Evolutionary conservation across 2,329 filamentous ascomycete species (phyloP), one percentile per base, ranked within the genome.

Genomic region (Colletotrichum sp.): DNA sequence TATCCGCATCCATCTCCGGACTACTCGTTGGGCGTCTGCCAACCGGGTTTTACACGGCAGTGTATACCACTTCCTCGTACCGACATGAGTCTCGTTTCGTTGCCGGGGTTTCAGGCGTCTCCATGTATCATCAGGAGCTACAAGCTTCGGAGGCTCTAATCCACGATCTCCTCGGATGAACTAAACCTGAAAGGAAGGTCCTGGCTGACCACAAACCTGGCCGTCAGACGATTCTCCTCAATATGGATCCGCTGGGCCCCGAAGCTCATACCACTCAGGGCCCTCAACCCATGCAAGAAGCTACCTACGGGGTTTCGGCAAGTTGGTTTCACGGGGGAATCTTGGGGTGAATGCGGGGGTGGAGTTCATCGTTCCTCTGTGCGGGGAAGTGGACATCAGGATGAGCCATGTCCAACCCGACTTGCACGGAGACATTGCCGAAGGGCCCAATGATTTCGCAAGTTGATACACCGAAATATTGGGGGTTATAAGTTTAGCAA

Each of bases 371-470:
- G 7, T 69, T 60, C 52, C 24, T 24, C 18, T 60, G 66, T 69
- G 66, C 55, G 66, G 66, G 52, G 66, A 43, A 69, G 66, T 69
- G 13, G 52, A 15, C 21, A 21, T n/a, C 24, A 36, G 26, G 56
- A 13, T 24, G 16, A 43, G 21, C 18, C 12, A 24, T 13, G n/a
- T 58, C 48, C 48, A 56, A 5, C 48, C 24, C 15, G 15, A 52
- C 26, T 61, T 61, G 18, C 18, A 61, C 28, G 58, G 18, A 24
- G 16, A 61, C 58, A n/a, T 61, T 58, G 24, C 55, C 55, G 55
- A 58, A 58, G 8, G 26, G 24, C 55, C 24, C 55, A 58, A 28
- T 0, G 24, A 8, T 3, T 9, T 58, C 3, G 15, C 24, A 28
- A 18, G 55, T 21, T 52, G 43, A 52, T 21, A 52, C 10, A 3